Percentiles rank a stretch among this genome's conserved stretches.
phyloP scores from a whole-genome alignment of 2,329 filamentous ascomycete species.

The Didymella arachidicola region DNA sequence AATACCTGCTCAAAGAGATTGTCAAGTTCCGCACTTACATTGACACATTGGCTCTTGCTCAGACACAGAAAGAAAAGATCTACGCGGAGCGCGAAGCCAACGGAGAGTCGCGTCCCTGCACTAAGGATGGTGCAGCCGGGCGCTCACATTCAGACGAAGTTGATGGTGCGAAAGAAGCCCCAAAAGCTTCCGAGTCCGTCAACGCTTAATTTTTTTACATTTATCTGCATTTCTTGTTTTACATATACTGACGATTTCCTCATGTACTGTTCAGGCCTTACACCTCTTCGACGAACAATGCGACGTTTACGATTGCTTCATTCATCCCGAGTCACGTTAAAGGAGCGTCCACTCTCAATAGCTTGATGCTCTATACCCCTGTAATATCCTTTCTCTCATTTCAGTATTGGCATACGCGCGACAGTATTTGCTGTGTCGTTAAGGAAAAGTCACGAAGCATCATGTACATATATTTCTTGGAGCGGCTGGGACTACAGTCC shows the following conservation, averaged over 20 bases:
- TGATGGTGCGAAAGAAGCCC: slow-evolving; percentile 47
- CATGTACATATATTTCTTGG: slow-evolving; percentile 18
- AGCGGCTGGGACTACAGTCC: slow-evolving; percentile 3
- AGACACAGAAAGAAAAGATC: slow-evolving; percentile 73
- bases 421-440: not conserved
- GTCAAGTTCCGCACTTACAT: slow-evolving; percentile 98
- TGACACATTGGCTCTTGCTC: slow-evolving; percentile 78
- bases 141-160: slow-evolving; percentile 29
- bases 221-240: slow-evolving; percentile 21
- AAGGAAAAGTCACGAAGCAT: slow-evolving; percentile 14
- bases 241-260: slow-evolving; percentile 40
- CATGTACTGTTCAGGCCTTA: slow-evolving; percentile 40
- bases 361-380: slow-evolving; percentile 35
- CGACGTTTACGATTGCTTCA: slow-evolving; percentile 47
- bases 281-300: slow-evolving; percentile 48
- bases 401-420: slow-evolving; percentile 3
- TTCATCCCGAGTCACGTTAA: slow-evolving; percentile 41
- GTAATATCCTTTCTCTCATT: slow-evolving; percentile 27
- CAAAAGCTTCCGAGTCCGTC: slow-evolving; percentile 36
- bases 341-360: slow-evolving; percentile 41
- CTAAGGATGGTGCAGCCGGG: slow-evolving; percentile 21
- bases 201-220: slow-evolving; percentile 23
- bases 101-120: slow-evolving; percentile 28
- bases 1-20: slow-evolving; percentile 89
- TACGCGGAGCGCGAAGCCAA: slow-evolving; percentile 57